Conservation (phyloP, 192 early-diverging fungal genomes). For the Phlyctochytrium bullatum region DNA sequence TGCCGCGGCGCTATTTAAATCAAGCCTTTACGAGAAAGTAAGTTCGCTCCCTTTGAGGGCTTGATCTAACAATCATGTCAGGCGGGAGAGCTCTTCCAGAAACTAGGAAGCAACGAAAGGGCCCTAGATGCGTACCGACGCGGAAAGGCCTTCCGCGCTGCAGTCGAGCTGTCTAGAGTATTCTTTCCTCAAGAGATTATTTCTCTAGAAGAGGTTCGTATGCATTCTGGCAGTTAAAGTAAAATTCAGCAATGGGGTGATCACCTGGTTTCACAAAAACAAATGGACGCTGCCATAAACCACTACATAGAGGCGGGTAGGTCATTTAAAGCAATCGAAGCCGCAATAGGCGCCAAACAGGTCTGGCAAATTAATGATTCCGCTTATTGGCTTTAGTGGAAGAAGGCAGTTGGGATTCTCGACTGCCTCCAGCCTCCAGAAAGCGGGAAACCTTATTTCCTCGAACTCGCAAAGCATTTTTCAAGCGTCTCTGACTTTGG, state of each 20-base stretch:
- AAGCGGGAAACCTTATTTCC: constrained; percentile 45
- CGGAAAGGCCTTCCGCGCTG: constrained; percentile 59
- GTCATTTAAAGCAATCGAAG: constrained; percentile 56
- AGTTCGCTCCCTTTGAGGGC: neutral
- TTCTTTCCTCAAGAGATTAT: constrained; percentile 57
- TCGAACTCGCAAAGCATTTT: constrained; percentile 58
- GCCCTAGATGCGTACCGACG: constrained; percentile 59
- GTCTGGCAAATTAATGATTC: constrained; percentile 12
- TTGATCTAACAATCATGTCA: constrained; percentile 15
- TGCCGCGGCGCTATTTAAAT: constrained; percentile 51
- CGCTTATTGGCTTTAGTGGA: constrained; percentile 41
- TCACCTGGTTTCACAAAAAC: constrained; percentile 57
- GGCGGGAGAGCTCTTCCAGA: constrained; percentile 61
- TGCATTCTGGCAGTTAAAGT: neutral
- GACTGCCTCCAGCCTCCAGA: constrained; percentile 57
- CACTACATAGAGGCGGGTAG: constrained; percentile 66
- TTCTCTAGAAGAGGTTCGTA: constrained; percentile 52
- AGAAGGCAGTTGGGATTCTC: constrained; percentile 59
- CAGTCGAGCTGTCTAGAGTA: constrained; percentile 53
- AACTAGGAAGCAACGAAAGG: constrained; percentile 49
- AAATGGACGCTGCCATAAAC: constrained; percentile 65
- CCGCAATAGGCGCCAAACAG: constrained; percentile 54
- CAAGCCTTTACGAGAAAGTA: constrained; percentile 56
- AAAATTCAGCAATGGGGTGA: constrained; percentile 58
- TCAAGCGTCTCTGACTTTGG: constrained; percentile 36